Evolutionary conservation across 345 rosid genomes (phyloP).

Genomic region (Jatropha curcas): DNA sequence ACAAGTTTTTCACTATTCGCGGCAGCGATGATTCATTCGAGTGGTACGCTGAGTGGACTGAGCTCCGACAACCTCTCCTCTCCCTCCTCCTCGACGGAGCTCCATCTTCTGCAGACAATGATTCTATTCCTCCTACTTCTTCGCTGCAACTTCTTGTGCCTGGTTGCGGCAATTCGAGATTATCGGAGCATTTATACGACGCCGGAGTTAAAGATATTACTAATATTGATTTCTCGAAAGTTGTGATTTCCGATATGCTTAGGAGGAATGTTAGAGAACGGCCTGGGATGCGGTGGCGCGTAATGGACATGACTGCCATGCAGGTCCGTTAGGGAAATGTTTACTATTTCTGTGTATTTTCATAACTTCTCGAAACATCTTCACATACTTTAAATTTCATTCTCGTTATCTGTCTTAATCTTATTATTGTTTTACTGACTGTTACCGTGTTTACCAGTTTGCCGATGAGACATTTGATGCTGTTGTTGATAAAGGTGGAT

Average conservation of each 20-base stretch:
- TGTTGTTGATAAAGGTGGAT: constrained; percentile 91
- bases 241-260: constrained; percentile 85
- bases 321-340: constrained; percentile 41
- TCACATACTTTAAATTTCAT: background rate
- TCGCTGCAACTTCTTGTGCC: constrained; percentile 74
- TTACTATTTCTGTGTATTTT: background rate
- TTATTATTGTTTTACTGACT: too few species aligned
- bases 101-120: background rate
- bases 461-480: constrained; percentile 54
- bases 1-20: constrained; percentile 79
- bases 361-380: too few species aligned
- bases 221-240: constrained; percentile 85
- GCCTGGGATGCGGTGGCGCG: constrained; percentile 83
- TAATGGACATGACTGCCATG: constrained; percentile 87
- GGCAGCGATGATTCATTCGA: constrained; percentile 83
- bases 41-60: constrained; percentile 98
- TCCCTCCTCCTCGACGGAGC: constrained; percentile 46
- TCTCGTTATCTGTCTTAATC: background rate
- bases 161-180: constrained; percentile 84
- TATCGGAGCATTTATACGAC: constrained; percentile 85
- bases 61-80: constrained; percentile 61
- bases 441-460: constrained; percentile 44
- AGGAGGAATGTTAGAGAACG: constrained; percentile 77
- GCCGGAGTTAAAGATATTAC: constrained; percentile 68
- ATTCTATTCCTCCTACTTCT: constrained; percentile 25